Evolutionary conservation across 1,284 basidiomycete genomes (phyloP), one percentile per base, ranked within the genome.

Genomic region (Mrakiaceae sp.): DNA sequence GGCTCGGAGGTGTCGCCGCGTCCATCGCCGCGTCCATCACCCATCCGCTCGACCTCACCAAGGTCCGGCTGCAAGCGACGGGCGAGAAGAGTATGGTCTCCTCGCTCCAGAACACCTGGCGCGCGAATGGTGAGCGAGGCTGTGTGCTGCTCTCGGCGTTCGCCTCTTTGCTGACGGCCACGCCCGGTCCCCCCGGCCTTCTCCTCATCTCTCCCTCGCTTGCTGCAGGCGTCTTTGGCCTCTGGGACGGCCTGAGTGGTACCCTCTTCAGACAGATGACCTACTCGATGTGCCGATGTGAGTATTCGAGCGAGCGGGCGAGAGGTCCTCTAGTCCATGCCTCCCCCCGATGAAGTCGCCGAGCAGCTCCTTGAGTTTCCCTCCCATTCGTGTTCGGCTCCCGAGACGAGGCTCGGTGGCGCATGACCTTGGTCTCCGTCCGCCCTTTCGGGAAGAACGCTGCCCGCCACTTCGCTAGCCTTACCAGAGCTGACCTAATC

Each of bases 191-290:
- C n/a, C 6, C 10, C 48, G 10, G 14, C 12, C 6, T 11, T 12
- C 59, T 67, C 11, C 57, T 48, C 43, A 48, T 10, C 51, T 62
- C 6, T 51, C 53, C 12, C 54, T 7, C 86, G 64, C 78, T 80
- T 72, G 85, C 85, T 1, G 85, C 84, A 70, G 88, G 88, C 62
- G 75, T 81, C 47, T 81, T 85, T 57, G 90, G 90, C 0, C 79
- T 92, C 56, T 90, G 85, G 71, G 90, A 91, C 71, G 91, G 91
- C 27, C 88, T 94, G 66, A 81, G 87, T 1, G 92, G 90, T 46
- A 94, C 91, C 44, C 87, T 90, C 82, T 78, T 94, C 72, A 83
- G 92, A 48, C 92, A 95, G 77, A 60, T 60, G 59, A 60, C 59
- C 48, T 60, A 60, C 51, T 52, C 48, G 5, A 2, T 60, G 5